phyloP scores from a whole-genome alignment of 495 filamentous ascomycete species.

The Chaetomium tenue region DNA sequence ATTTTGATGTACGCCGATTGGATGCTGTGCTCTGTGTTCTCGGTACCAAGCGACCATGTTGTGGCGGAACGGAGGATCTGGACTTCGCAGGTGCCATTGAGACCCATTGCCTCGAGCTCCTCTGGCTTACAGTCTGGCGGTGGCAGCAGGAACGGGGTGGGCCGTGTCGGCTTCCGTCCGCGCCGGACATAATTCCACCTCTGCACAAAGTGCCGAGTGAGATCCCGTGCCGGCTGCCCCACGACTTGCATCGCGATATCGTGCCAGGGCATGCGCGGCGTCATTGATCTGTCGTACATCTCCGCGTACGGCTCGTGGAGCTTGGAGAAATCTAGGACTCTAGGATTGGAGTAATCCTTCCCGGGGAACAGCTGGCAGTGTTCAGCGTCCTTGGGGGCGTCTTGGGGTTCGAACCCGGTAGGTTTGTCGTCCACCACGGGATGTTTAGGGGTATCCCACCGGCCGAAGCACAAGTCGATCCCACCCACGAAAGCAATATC shows the following conservation, averaged over 20 bases:
- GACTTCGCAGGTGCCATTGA: conserved; percentile 92
- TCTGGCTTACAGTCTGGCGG: conserved; percentile 85
- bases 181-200: conserved; percentile 97
- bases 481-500: conserved; percentile 94
- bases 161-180: conserved; percentile 87
- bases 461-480: conserved; percentile 94
- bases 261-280: conserved; percentile 98
- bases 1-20: conserved; percentile 93
- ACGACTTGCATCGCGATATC: conserved; percentile 99
- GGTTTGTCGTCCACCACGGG: conserved; percentile 86
- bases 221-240: conserved; percentile 89
- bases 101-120: conserved; percentile 81
- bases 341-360: conserved; percentile 97
- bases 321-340: conserved; percentile 91
- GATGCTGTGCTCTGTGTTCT: conserved; percentile 87
- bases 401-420: conserved; percentile 80
- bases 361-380: conserved; percentile 96
- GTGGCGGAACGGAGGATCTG: conserved; percentile 90
- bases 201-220: conserved; percentile 97
- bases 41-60: conserved; percentile 88
- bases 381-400: conserved; percentile 79
- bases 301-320: conserved; percentile 96
- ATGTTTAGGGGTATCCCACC: conserved; percentile 96
- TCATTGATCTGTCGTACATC: conserved; percentile 90
- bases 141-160: conserved; percentile 89